These are phyloP conservation scores for Gilbertella persicaria DNA, from an alignment of 371 early-diverging fungal species.

Conservation along the genomic window DNA sequence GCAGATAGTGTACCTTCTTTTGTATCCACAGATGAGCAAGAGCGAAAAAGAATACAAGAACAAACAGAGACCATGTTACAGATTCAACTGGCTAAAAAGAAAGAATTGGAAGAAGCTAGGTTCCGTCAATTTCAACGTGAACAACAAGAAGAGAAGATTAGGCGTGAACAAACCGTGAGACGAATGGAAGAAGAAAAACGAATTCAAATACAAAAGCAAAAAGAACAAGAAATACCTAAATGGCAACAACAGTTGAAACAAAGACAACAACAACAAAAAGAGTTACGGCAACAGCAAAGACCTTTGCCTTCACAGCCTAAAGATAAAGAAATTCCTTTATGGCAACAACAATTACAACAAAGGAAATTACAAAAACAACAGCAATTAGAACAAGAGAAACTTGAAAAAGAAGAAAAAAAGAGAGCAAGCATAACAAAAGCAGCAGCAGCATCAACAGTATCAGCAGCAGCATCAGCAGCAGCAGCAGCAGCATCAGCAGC, in stretches of 20 bases:
- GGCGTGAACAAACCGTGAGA: slow-evolving; percentile 8
- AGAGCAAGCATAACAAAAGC: not conserved
- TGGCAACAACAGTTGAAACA: slow-evolving; percentile 5
- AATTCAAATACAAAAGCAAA: slow-evolving; percentile 2
- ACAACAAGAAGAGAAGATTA: slow-evolving; percentile 14
- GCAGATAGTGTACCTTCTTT: not conserved
- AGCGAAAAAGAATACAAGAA: slow-evolving; percentile 25
- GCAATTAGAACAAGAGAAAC: slow-evolving; percentile 7
- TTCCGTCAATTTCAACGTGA: slow-evolving; percentile 19
- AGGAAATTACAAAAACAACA: slow-evolving; percentile 5
- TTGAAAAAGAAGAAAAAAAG: slow-evolving; percentile 3
- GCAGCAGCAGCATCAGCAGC: too few relatives aligned
- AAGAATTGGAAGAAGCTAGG: slow-evolving; percentile 24
- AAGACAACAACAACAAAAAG: slow-evolving; percentile 3
- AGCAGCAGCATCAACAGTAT: not conserved
- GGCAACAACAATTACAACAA: slow-evolving; percentile 6
- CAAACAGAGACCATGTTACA: slow-evolving; percentile 23
- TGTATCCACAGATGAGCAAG: slow-evolving; percentile 1
- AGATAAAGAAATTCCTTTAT: slow-evolving; percentile 14
- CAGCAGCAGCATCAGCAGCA: not conserved
- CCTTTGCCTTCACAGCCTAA: not conserved
- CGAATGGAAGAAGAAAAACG: slow-evolving; percentile 15
- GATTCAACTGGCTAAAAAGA: slow-evolving; percentile 23
- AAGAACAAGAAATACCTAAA: slow-evolving; percentile 3
- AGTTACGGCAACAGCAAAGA: slow-evolving; percentile 5